Evolutionary conservation across 139 green algal genomes (phyloP), one percentile per base, ranked within the genome.

Genomic region (Chlorella sp.): DNA sequence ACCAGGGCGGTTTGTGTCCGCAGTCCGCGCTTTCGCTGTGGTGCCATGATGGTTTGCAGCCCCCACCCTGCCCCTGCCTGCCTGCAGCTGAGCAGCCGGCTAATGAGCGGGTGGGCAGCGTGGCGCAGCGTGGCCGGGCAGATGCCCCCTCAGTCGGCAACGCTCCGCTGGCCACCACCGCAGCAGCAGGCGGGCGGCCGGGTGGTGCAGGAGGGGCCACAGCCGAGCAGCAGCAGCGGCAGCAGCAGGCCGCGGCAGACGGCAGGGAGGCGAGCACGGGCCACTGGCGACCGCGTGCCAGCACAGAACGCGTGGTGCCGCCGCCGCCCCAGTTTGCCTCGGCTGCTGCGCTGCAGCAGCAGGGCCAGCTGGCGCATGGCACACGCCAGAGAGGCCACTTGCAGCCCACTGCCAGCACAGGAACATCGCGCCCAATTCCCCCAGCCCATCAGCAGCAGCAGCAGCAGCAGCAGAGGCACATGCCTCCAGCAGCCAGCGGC

Each of bases 81-180:
- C 68, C 39, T 78, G 70, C 70, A 78, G 76, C 76, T 15, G 60
- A 82, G 76, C 76, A 73, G 76, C 76, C 76, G 3, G 76, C 57
- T 9, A 39, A 28, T 1, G 81, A 86, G 69, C 81, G 56, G 1
- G 81, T 86, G 57, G 82, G 57, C n/a, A 86, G 82, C 60, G 82
- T 86, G 30, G 72, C 60, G 21, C 82, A 81, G 60, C 60, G 30
- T 20, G n/a, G 41, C 0, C 57, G 32, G 30, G 36, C 34, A 3
- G 82, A 86, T 16, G 82, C 82, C 4, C 82, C 82, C n/a, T 86
- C 82, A 16, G 82, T 86, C 6, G 82, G 72, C 55, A 82, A 82
- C 39, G 82, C 72, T 0, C 82, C 82, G 1, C 51, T 51, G 36
- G 56, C 36, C 26, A 75, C 36, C 38, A 62, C 81, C 4, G 55